Evolutionary conservation across 2,329 filamentous ascomycete species (phyloP).

Genomic region (Neofusicoccum sp.): DNA sequence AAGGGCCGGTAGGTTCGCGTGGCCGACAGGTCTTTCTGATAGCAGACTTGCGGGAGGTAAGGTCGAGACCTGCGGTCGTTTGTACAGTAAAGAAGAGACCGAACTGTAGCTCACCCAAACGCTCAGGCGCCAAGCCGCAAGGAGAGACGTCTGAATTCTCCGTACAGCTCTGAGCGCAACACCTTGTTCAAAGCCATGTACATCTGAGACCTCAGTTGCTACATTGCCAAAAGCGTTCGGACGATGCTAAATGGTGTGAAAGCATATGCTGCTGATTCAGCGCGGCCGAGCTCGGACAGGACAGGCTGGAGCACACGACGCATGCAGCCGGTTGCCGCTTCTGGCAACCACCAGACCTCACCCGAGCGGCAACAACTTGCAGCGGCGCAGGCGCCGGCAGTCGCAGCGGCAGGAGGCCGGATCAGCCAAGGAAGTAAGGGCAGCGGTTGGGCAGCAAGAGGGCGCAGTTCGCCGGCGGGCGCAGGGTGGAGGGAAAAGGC

Average conservation of each 20-base stretch:
- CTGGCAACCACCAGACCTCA: background rate
- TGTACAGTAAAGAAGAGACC: background rate
- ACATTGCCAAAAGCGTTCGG: too few species aligned
- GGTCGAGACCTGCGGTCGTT: background rate
- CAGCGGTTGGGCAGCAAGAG: background rate
- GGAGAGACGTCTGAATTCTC: background rate
- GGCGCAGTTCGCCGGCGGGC: background rate
- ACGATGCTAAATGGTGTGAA: too few species aligned
- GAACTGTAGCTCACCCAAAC: background rate
- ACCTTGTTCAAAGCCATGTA: too few species aligned
- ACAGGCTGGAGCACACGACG: background rate
- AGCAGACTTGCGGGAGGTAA: background rate
- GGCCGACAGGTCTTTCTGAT: too few species aligned
- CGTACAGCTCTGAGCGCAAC: background rate
- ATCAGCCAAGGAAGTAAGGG: background rate
- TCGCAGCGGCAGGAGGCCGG: background rate
- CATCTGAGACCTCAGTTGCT: too few species aligned
- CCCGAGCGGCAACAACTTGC: background rate
- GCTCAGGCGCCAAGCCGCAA: background rate
- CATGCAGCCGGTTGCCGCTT: background rate
- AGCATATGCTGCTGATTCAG: background rate
- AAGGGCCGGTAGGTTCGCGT: slow-evolving; percentile 49
- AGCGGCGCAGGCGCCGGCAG: background rate
- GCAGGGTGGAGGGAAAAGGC: background rate
- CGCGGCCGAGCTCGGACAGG: background rate